Evolutionary conservation across 352 stramenopile genomes (phyloP), one percentile per base, ranked within the genome.

Genomic region (Globisporangium okanoganense): DNA sequence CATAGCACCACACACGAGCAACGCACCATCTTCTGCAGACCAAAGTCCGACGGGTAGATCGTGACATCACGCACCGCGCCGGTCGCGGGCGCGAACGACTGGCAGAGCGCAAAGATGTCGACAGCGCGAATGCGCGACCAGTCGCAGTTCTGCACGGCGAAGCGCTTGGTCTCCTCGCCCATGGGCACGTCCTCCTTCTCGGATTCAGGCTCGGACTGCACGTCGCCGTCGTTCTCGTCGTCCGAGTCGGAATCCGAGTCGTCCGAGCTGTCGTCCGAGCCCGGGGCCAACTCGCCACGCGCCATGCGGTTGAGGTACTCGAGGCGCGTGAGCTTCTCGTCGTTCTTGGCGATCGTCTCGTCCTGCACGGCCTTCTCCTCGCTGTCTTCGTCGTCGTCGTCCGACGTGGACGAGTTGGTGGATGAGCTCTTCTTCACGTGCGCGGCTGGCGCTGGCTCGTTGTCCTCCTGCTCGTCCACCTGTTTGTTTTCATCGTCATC

Each of bases 11-110:
- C 14, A 14, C 16, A 54, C 10, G 31, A 22, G 2, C 18, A 35
- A 55, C 72, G 38, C 65, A 91, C 86, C 87, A 99, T 98, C 64
- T 88, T 88, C 76, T 98, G 65, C 45, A 95, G 84, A 16, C 97
- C 97, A 77, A 92, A 99, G 67, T 99, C 92, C 31, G 90, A 98
- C 16, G 91, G 89, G 79, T 98, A 99, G 59, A 99, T 95, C 24
- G 92, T 93, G 35, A 99, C 96, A 57, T 88, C 79, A 64, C 93
- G 82, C 25, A 99, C 78, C 2, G 79, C 74, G 31, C 94, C 94
- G 1, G 84, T 93, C 29, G 85, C 75, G 35, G 91, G 90, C 36
- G 97, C 95, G 60, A 98, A 99, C 40, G 95, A 98, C 64, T 93
- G 76, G 31, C 98, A 92, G 31, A 99, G 85, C 43, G 92, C 92